Evolutionary conservation across 225 moss, liverwort and hornwort species (phyloP).

Genomic region (Ulota crispa): DNA sequence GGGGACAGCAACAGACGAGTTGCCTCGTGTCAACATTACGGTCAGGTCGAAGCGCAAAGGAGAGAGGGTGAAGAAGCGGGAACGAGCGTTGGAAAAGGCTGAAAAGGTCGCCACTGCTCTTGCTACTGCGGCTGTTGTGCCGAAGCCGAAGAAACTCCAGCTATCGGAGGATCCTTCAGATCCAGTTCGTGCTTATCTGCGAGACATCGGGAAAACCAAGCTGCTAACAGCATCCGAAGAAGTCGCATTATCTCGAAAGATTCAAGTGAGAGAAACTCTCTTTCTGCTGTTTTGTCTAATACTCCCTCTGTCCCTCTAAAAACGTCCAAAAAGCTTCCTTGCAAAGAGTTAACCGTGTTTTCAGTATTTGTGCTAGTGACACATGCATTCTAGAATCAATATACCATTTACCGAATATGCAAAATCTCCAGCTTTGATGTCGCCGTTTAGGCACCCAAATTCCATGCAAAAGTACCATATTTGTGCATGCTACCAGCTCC

Average conservation of each 20-base stretch:
- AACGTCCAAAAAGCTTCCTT: no score
- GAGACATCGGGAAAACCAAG: constrained; percentile 75
- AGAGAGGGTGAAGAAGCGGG: constrained; percentile 71
- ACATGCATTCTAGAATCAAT: no score
- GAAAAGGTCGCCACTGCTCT: constrained; percentile 59
- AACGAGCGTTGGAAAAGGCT: constrained; percentile 70
- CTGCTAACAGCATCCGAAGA: constrained; percentile 82
- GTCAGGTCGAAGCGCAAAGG: constrained; percentile 66
- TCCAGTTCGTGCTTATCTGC: constrained; percentile 72
- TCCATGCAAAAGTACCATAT: no score
- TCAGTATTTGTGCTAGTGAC: no score
- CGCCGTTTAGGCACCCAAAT: no score
- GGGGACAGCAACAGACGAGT: neutral
- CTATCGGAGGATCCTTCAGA: constrained; percentile 62
- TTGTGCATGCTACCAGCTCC: no score
- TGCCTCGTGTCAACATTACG: constrained; percentile 27
- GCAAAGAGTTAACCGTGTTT: no score
- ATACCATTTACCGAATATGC: no score
- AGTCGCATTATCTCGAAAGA: constrained; percentile 68
- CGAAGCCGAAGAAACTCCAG: constrained; percentile 60
- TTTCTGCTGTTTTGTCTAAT: neutral
- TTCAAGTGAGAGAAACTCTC: constrained; percentile 52
- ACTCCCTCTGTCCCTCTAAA: no score
- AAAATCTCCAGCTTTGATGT: no score
- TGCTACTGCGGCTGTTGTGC: constrained; percentile 34